Conservation (phyloP, 2,329 filamentous ascomycete species). For the Phaeomoniella chlamydospora region DNA sequence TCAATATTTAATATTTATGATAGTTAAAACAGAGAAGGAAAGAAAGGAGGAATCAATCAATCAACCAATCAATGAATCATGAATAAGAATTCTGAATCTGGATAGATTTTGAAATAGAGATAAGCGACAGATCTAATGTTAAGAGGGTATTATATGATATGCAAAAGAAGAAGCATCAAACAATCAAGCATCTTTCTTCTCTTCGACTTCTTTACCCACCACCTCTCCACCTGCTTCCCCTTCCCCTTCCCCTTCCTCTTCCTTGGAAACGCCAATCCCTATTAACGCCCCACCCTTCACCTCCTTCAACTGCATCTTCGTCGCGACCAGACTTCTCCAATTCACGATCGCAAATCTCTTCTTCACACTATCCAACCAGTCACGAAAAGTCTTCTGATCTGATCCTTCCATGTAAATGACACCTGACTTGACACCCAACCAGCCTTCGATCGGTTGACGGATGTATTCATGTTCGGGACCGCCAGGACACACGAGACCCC, state of each 20-base stretch:
- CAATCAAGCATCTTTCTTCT: background rate
- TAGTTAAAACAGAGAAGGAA: background rate
- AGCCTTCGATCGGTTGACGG: background rate
- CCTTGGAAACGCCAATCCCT: no score
- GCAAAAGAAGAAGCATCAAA: background rate
- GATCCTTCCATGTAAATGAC: background rate
- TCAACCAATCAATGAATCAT: background rate
- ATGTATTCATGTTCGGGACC: background rate
- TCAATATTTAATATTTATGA: no score
- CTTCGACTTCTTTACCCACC: background rate
- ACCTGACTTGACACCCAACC: background rate
- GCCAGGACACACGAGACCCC: background rate
- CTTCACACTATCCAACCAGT: background rate
- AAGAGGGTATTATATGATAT: background rate
- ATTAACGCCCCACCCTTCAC: no score
- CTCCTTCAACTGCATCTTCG: no score
- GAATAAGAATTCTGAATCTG: background rate
- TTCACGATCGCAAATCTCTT: no score
- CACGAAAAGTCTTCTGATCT: background rate
- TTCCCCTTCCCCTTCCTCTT: background rate
- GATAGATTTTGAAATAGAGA: background rate
- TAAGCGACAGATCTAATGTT: background rate
- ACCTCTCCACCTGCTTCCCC: background rate
- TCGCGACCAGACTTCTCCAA: no score
- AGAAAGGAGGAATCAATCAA: background rate